phyloP scores from a whole-genome alignment of 2,329 filamentous ascomycete species.

The Aspergillus ibericus region DNA sequence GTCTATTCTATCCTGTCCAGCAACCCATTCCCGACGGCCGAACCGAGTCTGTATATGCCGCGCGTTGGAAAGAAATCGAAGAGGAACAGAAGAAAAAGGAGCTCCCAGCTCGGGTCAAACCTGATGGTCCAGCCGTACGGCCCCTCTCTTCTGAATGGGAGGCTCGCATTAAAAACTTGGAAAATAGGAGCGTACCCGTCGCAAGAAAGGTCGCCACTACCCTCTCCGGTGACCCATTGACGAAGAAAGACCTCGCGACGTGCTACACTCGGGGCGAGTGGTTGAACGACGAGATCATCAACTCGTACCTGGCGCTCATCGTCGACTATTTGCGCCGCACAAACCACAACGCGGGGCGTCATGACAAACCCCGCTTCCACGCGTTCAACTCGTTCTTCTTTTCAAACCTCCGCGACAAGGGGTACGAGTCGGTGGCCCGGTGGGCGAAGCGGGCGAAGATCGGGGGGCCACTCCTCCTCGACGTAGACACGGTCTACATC shows the following conservation, averaged over 20 bases:
- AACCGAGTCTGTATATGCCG: slow-evolving; percentile 30
- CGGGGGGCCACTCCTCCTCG: slow-evolving; percentile 43
- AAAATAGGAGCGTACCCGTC: slow-evolving; percentile 21
- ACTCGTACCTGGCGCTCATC: slow-evolving; percentile 46
- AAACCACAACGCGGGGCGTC: slow-evolving; percentile 34
- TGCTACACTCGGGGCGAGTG: slow-evolving; percentile 39
- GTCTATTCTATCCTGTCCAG: slow-evolving; percentile 23
- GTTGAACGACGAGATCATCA: slow-evolving; percentile 51
- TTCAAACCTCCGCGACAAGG: slow-evolving; percentile 42
- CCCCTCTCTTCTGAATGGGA: slow-evolving; percentile 40
- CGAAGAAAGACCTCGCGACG: slow-evolving; percentile 36
- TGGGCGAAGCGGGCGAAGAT: slow-evolving; percentile 52
- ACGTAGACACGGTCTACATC: slow-evolving; percentile 49
- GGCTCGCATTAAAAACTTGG: slow-evolving; percentile 30
- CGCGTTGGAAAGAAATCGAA: slow-evolving; percentile 28
- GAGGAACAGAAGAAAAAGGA: slow-evolving; percentile 25
- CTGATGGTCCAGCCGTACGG: slow-evolving; percentile 34
- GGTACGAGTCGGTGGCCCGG: slow-evolving; percentile 35
- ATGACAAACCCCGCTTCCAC: slow-evolving; percentile 41
- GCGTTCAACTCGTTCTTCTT: slow-evolving; percentile 50
- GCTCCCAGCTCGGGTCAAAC: slow-evolving; percentile 21
- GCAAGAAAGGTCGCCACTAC: slow-evolving; percentile 32
- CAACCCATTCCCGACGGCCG: slow-evolving; percentile 29
- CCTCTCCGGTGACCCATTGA: slow-evolving; percentile 38
- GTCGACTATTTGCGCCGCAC: slow-evolving; percentile 38